Evolutionary conservation across 1,139 yeast species (phyloP), one percentile per base, ranked within the genome.

Genomic region (Debaryomyces coudertii): DNA sequence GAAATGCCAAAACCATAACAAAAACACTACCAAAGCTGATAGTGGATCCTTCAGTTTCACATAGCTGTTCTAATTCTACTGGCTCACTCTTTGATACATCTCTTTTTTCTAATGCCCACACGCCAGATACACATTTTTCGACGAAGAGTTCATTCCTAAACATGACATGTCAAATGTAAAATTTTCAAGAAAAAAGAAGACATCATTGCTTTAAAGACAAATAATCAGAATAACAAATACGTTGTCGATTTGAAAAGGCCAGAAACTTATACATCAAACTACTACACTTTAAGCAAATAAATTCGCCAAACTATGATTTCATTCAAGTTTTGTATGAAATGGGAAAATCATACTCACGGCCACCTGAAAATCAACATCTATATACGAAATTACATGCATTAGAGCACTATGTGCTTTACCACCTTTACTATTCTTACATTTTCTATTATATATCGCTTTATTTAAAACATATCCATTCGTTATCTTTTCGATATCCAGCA

Each of bases 161-260:
- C 18, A 24, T 24, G 39, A 38, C 18, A 52, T 39, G 53, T 68
- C 44, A 62, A 63, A 45, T 63, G 74, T 48, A 68, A 67, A 49
- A 59, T 72, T 12, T 52, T 61, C 36, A 65, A 65, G 25, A 60
- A 53, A 25, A 61, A 64, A 28, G 56, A 63, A 43, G 72, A 66
- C 40, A 58, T 63, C 18, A 48, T 71, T 9, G 66, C 69, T 2
- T 47, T 69, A 7, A 61, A 63, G 29, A 47, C 70, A 18, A 57
- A 61, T 42, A 66, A 66, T 48, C 43, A 53, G 12, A 64, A 61
- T 36, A 55, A 70, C 14, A 52, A 54, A 20, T 54, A 61, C 4
- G 47, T 66, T 2, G 56, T 55, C 5, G 71, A 63, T 27, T 63
- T 72, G 46, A 71, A 71, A 50, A 50, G 47, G 9, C 46, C 62